phyloP scores from a whole-genome alignment of 1,284 basidiomycete species.

The Heterobasidion parviporum region DNA sequence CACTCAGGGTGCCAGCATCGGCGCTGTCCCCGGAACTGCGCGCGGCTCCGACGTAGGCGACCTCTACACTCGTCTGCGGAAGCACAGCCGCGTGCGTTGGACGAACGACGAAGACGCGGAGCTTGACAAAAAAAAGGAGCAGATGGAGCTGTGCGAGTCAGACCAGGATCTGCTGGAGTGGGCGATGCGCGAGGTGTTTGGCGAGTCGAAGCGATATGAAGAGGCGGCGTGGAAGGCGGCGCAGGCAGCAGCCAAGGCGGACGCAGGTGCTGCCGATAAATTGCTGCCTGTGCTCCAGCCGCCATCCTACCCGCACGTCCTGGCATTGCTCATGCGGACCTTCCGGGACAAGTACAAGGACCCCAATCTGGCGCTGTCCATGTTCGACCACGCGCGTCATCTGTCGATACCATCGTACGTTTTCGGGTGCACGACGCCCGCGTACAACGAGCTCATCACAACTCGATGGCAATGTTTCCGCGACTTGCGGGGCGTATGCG shows the following conservation, averaged over 20 bases:
- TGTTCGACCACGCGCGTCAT: constrained; percentile 72
- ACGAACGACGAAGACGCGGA: constrained; percentile 47
- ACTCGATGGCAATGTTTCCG: constrained; percentile 78
- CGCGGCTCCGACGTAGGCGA: constrained; percentile 13
- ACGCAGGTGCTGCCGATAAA: constrained; percentile 9
- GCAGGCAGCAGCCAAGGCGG: constrained; percentile 1
- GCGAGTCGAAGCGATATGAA: constrained; percentile 41
- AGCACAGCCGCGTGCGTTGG: constrained; percentile 36
- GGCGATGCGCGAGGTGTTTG: constrained; percentile 68
- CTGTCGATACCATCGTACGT: constrained; percentile 74
- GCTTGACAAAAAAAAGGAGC: constrained; percentile 71
- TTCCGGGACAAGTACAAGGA: constrained; percentile 72
- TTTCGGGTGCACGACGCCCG: constrained; percentile 76
- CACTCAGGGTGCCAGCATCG: constrained; percentile 7
- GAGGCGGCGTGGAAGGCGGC: constrained; percentile 29
- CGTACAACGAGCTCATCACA: constrained; percentile 79
- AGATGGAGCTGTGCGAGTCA: constrained; percentile 60
- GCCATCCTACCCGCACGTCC: constrained; percentile 63
- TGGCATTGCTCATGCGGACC: constrained; percentile 66
- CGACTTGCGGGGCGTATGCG: constrained; percentile 67
- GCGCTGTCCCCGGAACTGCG: not conserved
- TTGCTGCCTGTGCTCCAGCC: constrained; percentile 37
- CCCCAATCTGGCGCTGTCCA: constrained; percentile 75
- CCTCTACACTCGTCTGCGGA: constrained; percentile 36
- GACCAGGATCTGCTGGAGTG: constrained; percentile 73